Base-by-base conservation (phyloP, 2,329 filamentous ascomycete species). In the Pseudocercospora crystallina region DNA sequence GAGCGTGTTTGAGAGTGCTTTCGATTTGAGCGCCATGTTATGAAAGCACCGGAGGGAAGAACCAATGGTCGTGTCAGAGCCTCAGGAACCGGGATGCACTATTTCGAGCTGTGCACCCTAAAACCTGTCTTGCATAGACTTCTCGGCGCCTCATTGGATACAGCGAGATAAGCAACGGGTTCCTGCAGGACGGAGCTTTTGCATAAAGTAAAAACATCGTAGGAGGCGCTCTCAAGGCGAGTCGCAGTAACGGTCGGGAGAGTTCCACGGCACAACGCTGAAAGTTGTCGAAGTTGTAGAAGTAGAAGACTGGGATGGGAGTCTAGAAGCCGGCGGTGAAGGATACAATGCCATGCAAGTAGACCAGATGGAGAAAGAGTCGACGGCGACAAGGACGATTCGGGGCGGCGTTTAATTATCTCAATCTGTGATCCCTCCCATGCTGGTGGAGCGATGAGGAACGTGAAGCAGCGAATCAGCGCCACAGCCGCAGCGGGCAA, bases 171-270 rank as follows among this genome's bases (percentile, higher is more conserved):
- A n/a, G 11, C 36, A 17, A 38, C 49, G 49, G 44, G 44, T 53
- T 53, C 50, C 50, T 53, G 50, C 50, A 53, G 50, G 29, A 47
- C 39, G 20, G 42, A 30, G 42, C 40, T 32, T 31, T 37, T 34
- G 31, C 17, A 36, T 31, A 35, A 43, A 37, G 33, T 48, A 32
- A 29, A 31, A 20, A 35, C 32, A 43, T 32, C 33, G 43, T 13
- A n/a, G 15, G 8, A 17, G 15, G 42, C 37, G 17, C 26, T n/a
- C 39, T 29, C 39, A 35, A 43, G 44, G 14, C 35, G 49, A 14
- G 30, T 43, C 41, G 41, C 49, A 39, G n/a, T 32, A 11, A 20
- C 15, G 34, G 11, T 34, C 29, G 35, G 26, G n/a, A 29, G n/a
- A 17, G 38, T 20, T 29, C 37, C 38, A 47, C 43, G 31, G 49